Conservation (phyloP, 176 grass and related monocot genomes). For the Triticum urartu region DNA sequence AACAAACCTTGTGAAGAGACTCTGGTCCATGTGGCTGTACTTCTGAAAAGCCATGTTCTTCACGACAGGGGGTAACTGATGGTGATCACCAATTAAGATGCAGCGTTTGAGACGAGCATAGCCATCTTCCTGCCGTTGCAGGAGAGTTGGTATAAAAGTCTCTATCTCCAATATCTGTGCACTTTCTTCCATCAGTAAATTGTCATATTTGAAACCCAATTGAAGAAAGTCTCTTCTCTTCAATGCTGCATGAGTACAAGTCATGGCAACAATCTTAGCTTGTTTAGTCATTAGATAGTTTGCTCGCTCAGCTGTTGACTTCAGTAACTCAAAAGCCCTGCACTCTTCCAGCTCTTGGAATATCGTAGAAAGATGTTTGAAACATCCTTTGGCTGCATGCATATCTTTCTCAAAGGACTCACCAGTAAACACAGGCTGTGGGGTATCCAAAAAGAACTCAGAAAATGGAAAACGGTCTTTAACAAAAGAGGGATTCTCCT, state of each 20-base stretch:
- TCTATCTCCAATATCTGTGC: slow-evolving; percentile 98
- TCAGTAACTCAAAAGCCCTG: slow-evolving; percentile 95
- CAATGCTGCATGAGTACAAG: slow-evolving; percentile 93
- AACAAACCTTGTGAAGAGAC: slow-evolving; percentile 91
- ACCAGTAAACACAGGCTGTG: slow-evolving; percentile 68
- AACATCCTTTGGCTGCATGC: slow-evolving; percentile 91
- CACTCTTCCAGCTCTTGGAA: slow-evolving; percentile 99
- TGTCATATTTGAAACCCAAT: slow-evolving; percentile 93
- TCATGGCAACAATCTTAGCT: slow-evolving; percentile 99
- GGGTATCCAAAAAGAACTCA: slow-evolving; percentile 70
- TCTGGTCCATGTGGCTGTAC: slow-evolving; percentile 99
- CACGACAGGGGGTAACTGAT: slow-evolving; percentile 93
- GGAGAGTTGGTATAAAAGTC: slow-evolving; percentile 95
- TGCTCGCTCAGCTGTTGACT: slow-evolving; percentile 88
- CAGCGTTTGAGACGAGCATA: slow-evolving; percentile 90
- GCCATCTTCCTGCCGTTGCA: slow-evolving; percentile 94
- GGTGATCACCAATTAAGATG: slow-evolving; percentile 97
- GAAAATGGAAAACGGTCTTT: slow-evolving; percentile 87
- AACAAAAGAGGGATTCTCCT: slow-evolving; percentile 71
- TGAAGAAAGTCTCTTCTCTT: slow-evolving; percentile 97
- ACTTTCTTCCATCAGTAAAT: slow-evolving; percentile 99
- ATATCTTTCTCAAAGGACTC: slow-evolving; percentile 94
- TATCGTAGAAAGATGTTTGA: slow-evolving; percentile 88
- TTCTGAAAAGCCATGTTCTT: slow-evolving; percentile 99
- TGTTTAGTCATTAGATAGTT: slow-evolving; percentile 99